Percentiles rank a stretch among this genome's conserved stretches.
Conservation (phyloP, 169 alveolate species). For the Plasmodium gonderi region DNA sequence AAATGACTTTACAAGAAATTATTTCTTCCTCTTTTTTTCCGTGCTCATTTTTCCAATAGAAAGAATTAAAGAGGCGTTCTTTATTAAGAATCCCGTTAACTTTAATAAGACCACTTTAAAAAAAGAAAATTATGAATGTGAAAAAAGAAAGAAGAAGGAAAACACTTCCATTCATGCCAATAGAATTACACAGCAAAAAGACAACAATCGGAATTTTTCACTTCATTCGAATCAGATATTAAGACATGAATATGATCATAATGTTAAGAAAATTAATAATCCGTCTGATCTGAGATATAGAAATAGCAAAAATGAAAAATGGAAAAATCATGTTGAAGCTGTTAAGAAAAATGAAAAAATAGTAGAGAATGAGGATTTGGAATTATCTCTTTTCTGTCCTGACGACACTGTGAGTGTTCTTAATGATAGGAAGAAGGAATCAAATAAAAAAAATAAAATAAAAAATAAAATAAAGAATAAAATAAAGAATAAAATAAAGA, state of each 20-base stretch:
- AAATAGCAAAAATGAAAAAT: neutral
- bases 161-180: neutral
- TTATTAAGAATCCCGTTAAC: neutral
- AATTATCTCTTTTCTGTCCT: neutral
- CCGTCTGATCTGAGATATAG: neutral
- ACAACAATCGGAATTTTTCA: neutral
- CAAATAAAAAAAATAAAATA: too few species aligned
- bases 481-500: neutral
- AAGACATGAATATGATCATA: neutral
- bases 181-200: neutral
- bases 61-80: constrained; percentile 57
- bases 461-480: neutral
- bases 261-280: neutral
- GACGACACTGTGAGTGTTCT: neutral
- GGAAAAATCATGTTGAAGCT: neutral
- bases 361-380: neutral
- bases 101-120: neutral
- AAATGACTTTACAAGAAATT: neutral
- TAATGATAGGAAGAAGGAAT: neutral
- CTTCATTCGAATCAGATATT: neutral
- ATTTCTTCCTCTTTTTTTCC: neutral
- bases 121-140: constrained; percentile 5
- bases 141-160: neutral
- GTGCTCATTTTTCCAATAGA: neutral
- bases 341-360: neutral